phyloP scores from a whole-genome alignment of 148 eudicot genomes.

The Persicaria maculosa region DNA sequence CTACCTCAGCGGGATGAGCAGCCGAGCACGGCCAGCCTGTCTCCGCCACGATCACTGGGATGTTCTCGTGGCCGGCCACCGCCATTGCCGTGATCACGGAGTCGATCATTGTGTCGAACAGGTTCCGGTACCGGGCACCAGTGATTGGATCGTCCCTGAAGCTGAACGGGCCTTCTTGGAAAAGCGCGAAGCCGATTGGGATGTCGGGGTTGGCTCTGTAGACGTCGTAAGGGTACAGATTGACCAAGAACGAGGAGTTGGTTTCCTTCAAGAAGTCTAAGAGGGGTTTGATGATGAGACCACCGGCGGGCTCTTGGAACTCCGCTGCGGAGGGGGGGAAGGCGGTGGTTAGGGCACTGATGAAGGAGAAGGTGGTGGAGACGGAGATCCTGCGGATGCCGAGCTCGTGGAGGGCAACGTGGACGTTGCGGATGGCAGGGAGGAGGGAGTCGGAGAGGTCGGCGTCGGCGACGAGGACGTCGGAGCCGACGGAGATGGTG shows the following conservation, averaged over 20 bases:
- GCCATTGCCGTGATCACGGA: conserved; percentile 56
- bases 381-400: conserved; percentile 47
- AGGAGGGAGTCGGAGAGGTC: conserved; percentile 36
- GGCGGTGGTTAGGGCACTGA: conserved; percentile 28
- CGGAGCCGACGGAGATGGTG: conserved; percentile 53
- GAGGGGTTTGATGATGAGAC: conserved; percentile 39
- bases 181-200: conserved; percentile 61
- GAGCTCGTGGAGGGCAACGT: conserved; percentile 32
- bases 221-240: conserved; percentile 50
- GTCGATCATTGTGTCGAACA: conserved; percentile 78
- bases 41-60: conserved; percentile 65
- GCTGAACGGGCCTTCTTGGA: conserved; percentile 42
- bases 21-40: conserved; percentile 74
- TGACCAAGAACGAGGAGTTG: conserved; percentile 54
- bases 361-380: conserved; percentile 64
- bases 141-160: conserved; percentile 70
- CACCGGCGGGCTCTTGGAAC: conserved; percentile 37
- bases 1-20: conserved; percentile 14
- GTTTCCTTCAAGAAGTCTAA: conserved; percentile 51
- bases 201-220: conserved; percentile 34
- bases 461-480: conserved; percentile 15
- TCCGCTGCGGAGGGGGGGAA: conserved; percentile 82
- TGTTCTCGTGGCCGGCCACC: conserved; percentile 59
- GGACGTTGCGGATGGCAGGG: conserved; percentile 58
- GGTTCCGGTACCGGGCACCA: conserved; percentile 70